Conservation (phyloP, 257 asterid genomes). For the Gentiana straminea region DNA sequence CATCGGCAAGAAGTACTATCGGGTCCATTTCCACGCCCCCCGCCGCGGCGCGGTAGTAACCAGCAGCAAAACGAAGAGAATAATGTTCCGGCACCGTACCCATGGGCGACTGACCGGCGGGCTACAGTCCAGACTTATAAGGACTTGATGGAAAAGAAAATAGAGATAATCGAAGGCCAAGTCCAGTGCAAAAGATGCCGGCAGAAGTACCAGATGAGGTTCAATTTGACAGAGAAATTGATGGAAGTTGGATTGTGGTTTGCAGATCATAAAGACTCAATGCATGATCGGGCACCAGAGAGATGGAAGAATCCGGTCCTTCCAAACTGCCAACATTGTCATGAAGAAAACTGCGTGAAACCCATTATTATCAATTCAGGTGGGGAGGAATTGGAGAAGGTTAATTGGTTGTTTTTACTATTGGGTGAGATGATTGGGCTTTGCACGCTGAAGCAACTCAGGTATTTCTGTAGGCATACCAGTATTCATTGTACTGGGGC, state of each 20-base stretch:
- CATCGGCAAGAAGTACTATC: no score
- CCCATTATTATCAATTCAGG: constrained; percentile 1
- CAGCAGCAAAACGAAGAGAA: no score
- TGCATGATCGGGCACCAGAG: constrained; percentile 15
- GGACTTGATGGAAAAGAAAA: constrained; percentile 4
- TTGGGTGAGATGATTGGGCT: constrained; percentile 13
- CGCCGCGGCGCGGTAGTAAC: no score
- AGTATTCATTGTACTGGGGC: constrained; percentile 15
- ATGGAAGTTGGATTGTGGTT: constrained; percentile 4
- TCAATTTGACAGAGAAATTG: constrained; percentile 10
- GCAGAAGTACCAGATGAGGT: not conserved
- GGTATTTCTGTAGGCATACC: constrained; percentile 13
- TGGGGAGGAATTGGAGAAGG: not conserved
- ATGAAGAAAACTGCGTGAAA: constrained; percentile 13
- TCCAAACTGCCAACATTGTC: constrained; percentile 12
- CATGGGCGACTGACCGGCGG: constrained; percentile 14
- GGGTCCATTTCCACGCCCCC: no score
- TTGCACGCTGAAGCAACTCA: constrained; percentile 11
- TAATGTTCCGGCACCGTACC: not conserved
- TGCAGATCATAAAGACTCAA: not conserved
- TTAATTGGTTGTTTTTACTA: constrained; percentile 16
- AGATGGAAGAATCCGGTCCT: constrained; percentile 13
- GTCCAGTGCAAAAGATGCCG: constrained; percentile 15
- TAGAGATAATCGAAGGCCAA: constrained; percentile 4
- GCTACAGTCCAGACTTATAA: constrained; percentile 6